phyloP scores from a whole-genome alignment of 208 protist species.

The Crithidia expoeki region DNA sequence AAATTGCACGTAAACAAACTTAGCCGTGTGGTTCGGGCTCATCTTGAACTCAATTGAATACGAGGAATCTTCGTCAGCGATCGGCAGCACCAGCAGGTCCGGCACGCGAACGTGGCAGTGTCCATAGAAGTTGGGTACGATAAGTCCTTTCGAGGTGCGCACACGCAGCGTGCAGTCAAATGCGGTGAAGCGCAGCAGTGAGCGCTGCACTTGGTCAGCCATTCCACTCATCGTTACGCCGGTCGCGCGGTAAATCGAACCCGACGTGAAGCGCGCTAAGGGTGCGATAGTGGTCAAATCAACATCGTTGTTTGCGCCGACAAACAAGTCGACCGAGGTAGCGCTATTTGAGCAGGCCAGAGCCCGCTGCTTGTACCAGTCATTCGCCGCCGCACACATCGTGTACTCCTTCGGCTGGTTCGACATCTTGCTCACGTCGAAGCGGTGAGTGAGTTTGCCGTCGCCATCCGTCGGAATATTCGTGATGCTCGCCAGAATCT shows the following conservation, averaged over 20 bases:
- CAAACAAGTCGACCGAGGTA: constrained; percentile 94
- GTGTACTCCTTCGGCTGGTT: constrained; percentile 88
- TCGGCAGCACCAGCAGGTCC: constrained; percentile 96
- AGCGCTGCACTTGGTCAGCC: constrained; percentile 60
- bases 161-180: constrained; percentile 97
- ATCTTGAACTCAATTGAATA: constrained; percentile 84
- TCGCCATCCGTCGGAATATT: constrained; percentile 89
- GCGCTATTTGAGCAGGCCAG: constrained; percentile 91
- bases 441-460: constrained; percentile 85
- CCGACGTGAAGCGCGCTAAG: constrained; percentile 82
- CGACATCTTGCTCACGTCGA: constrained; percentile 80
- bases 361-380: constrained; percentile 97
- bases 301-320: constrained; percentile 66
- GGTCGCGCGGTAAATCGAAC: constrained; percentile 67
- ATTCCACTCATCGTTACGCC: constrained; percentile 67
- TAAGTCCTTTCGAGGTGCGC: constrained; percentile 85
- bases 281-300: constrained; percentile 93
- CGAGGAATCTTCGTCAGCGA: constrained; percentile 90
- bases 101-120: constrained; percentile 96
- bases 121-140: constrained; percentile 92
- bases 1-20: constrained; percentile 85
- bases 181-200: constrained; percentile 89
- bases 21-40: constrained; percentile 50
- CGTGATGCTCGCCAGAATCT: constrained; percentile 90
- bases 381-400: constrained; percentile 79